Percentiles rank a stretch among this genome's conserved stretches.
These are phyloP conservation scores for Thielaviopsis ethacetica DNA, from an alignment of 2,329 filamentous ascomycete species.

Conservation along the genomic window DNA sequence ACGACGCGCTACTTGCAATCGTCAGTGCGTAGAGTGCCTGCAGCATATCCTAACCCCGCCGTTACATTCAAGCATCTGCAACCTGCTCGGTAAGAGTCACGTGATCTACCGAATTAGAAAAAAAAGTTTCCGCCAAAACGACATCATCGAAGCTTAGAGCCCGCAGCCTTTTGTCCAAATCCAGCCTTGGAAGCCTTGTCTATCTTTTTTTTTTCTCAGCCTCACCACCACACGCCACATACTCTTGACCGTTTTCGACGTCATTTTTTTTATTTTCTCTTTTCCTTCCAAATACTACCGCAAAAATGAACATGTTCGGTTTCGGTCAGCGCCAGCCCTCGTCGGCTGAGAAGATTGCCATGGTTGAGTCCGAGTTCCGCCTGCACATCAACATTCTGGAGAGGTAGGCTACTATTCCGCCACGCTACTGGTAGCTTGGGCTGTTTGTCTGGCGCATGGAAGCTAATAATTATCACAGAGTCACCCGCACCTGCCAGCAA, in stretches of 20 bases:
- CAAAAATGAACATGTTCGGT: slow-evolving; percentile 29
- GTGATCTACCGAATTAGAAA: background rate
- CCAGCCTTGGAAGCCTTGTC: slow-evolving; percentile 2
- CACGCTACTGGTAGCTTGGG: background rate
- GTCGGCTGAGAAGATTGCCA: slow-evolving; percentile 92
- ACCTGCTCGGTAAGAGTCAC: slow-evolving; percentile 1
- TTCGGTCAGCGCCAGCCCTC: slow-evolving; percentile 60
- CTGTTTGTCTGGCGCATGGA: background rate
- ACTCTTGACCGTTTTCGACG: slow-evolving; percentile 10
- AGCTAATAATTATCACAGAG: slow-evolving; percentile 28
- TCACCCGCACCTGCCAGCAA: slow-evolving; percentile 75
- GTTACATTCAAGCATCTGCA: background rate
- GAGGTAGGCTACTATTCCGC: slow-evolving; percentile 41
- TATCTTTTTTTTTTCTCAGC: background rate
- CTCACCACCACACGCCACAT: slow-evolving; percentile 1
- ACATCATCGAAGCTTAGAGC: slow-evolving; percentile 7
- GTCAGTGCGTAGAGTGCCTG: background rate
- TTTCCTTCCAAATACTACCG: background rate
- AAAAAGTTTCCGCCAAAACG: slow-evolving; percentile 10
- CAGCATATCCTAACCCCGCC: background rate
- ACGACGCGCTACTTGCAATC: background rate
- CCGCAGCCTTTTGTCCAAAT: background rate
- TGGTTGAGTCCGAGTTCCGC: slow-evolving; percentile 93
- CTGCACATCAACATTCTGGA: slow-evolving; percentile 97
- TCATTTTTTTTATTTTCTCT: background rate